Evolutionary conservation across 768 basidiomycete species (phyloP).

Genomic region (Suillus bovinus): DNA sequence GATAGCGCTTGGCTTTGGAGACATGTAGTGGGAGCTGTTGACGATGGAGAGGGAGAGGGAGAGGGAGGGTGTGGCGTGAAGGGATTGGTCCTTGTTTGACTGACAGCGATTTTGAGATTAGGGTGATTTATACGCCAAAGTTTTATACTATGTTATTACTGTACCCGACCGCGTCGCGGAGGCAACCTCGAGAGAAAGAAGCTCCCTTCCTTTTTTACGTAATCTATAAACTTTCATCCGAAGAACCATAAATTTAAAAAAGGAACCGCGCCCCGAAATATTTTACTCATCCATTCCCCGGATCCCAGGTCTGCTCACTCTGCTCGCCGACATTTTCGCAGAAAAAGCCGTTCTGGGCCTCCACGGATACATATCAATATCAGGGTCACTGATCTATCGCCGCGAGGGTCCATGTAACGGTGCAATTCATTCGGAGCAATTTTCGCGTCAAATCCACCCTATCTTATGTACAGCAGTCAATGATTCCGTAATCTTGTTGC

Average conservation of each 20-base stretch:
- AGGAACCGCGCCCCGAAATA: conserved; percentile 4
- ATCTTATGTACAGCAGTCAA: neutral
- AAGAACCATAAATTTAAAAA: neutral
- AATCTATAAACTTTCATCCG: conserved; percentile 14
- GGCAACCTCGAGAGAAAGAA: conserved; percentile 20
- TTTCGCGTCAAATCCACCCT: neutral
- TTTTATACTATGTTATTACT: conserved; percentile 10
- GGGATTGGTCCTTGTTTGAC: conserved; percentile 22
- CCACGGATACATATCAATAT: neutral
- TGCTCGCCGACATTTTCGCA: neutral
- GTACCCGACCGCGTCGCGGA: conserved; percentile 22
- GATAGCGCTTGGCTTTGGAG: conserved; percentile 61
- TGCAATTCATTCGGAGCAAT: too few relatives aligned
- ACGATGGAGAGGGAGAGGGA: conserved; percentile 8
- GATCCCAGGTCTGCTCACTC: neutral
- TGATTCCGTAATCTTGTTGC: neutral
- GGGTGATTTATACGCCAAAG: conserved; percentile 24
- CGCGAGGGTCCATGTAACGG: too few relatives aligned
- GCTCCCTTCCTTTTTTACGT: conserved; percentile 18
- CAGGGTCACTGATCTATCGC: too few relatives aligned
- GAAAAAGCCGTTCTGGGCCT: too few relatives aligned
- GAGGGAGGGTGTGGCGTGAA: conserved; percentile 8
- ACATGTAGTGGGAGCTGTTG: conserved; percentile 33
- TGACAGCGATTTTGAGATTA: conserved; percentile 15
- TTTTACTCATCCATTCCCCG: conserved; percentile 9